These are phyloP conservation scores for Prunus davidiana DNA, from an alignment of 306 rosid genomes.

Conservation along the genomic window DNA sequence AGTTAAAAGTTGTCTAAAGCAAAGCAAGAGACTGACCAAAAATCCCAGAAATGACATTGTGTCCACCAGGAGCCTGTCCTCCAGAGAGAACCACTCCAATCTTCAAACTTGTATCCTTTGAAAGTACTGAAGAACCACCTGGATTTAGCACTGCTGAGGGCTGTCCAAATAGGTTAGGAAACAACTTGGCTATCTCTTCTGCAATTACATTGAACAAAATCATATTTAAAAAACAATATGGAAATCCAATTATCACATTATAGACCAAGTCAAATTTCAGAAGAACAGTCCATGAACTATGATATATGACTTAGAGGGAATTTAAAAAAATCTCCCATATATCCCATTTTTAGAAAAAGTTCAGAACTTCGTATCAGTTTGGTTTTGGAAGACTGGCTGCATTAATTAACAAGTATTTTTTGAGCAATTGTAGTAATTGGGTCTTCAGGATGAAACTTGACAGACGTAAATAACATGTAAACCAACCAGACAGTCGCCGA, in stretches of 20 bases:
- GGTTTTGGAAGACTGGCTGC: neutral
- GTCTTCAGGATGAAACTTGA: too few species aligned
- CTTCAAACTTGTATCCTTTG: constrained; percentile 46
- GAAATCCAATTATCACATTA: neutral
- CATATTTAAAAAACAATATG: neutral
- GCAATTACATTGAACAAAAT: constrained; percentile 5
- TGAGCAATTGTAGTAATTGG: too few species aligned
- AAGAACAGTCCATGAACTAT: neutral
- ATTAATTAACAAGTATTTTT: too few species aligned
- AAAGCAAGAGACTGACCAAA: constrained; percentile 42
- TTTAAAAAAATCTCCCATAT: neutral
- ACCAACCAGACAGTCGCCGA: too few species aligned
- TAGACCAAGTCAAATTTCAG: neutral
- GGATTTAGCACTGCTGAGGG: constrained; percentile 61
- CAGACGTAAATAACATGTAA: too few species aligned
- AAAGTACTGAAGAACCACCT: constrained; percentile 21
- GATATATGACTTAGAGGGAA: neutral
- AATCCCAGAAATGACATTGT: constrained; percentile 82
- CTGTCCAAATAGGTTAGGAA: constrained; percentile 72
- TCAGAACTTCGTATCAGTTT: neutral
- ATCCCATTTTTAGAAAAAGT: neutral
- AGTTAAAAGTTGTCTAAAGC: neutral
- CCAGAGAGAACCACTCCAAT: constrained; percentile 91
- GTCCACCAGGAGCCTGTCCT: constrained; percentile 96
- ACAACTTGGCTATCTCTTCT: constrained; percentile 88